phyloP scores from a whole-genome alignment of 176 grass and related monocot species.

The Bromus sterilis region DNA sequence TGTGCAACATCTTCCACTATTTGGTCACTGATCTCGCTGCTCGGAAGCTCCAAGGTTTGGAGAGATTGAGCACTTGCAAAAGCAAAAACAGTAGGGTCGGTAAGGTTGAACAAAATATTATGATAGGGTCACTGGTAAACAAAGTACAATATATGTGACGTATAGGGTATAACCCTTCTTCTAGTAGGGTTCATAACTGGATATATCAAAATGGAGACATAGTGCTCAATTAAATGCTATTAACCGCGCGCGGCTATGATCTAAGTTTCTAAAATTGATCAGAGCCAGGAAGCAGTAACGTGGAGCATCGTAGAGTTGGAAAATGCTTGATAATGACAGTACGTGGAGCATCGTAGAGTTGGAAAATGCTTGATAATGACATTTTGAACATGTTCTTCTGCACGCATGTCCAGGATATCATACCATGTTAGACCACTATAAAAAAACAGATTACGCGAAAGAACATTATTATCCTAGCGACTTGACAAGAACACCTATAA shows the following conservation, averaged over 20 bases:
- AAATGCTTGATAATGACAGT: not conserved
- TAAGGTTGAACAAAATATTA: not conserved
- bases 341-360: no score
- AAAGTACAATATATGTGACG: not conserved
- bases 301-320: not conserved
- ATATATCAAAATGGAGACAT: not conserved
- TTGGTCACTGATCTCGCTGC: conserved; percentile 77
- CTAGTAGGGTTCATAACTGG: not conserved
- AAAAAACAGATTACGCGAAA: not conserved
- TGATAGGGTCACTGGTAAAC: not conserved
- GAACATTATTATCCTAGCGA: not conserved
- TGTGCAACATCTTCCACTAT: conserved; percentile 69
- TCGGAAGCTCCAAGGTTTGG: conserved; percentile 66
- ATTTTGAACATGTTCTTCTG: not conserved
- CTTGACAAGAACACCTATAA: not conserved
- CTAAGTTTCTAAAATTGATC: not conserved
- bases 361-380: no score
- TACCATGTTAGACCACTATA: not conserved
- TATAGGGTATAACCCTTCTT: not conserved
- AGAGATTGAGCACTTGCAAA: conserved; percentile 51
- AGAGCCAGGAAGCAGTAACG: not conserved
- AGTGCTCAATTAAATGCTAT: not conserved
- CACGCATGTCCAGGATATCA: not conserved
- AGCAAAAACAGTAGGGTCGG: not conserved
- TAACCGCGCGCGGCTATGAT: not conserved